Evolutionary conservation across 805 yeast genomes (phyloP).

Genomic region (Candida arabinofermentans): DNA sequence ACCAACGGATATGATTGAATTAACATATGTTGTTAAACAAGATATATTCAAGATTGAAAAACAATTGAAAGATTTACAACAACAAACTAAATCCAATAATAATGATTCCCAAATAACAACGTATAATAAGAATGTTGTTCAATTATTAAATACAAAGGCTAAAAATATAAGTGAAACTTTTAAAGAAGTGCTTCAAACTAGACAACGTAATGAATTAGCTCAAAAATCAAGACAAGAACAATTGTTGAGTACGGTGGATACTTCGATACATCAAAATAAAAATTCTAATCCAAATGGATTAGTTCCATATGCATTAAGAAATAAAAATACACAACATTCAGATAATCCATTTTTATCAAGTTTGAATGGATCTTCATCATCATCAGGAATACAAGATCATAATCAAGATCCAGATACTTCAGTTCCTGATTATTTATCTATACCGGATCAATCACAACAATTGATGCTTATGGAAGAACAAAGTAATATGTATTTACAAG

Average conservation of each 20-base stretch:
- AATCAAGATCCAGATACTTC: slow-evolving; percentile 18
- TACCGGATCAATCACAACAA: slow-evolving; percentile 86
- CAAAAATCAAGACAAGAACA: slow-evolving; percentile 81
- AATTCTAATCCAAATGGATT: slow-evolving; percentile 6
- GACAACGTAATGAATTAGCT: slow-evolving; percentile 80
- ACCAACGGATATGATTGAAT: slow-evolving; percentile 89
- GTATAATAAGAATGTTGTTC: slow-evolving; percentile 83
- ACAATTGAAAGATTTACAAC: slow-evolving; percentile 58
- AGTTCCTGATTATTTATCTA: slow-evolving; percentile 50
- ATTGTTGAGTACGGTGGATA: slow-evolving; percentile 46
- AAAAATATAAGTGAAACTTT: slow-evolving; percentile 91
- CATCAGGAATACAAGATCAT: slow-evolving; percentile 11
- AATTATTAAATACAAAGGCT: slow-evolving; percentile 80
- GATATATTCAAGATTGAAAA: slow-evolving; percentile 80
- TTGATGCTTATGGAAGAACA: slow-evolving; percentile 82
- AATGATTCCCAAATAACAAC: slow-evolving; percentile 62
- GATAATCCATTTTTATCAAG: slow-evolving; percentile 36
- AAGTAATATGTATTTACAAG: slow-evolving; percentile 68
- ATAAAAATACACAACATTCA: slow-evolving; percentile 18
- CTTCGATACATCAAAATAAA: not conserved
- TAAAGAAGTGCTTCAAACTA: slow-evolving; percentile 79
- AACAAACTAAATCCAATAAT: slow-evolving; percentile 38
- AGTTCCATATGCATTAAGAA: slow-evolving; percentile 28
- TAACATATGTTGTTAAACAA: slow-evolving; percentile 84
- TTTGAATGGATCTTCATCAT: slow-evolving; percentile 8